A percentile compares a stretch with the other conserved stretches of the same genome.
Conservation (phyloP, 495 filamentous ascomycete genomes). For the Trichoderma asperelloides region DNA sequence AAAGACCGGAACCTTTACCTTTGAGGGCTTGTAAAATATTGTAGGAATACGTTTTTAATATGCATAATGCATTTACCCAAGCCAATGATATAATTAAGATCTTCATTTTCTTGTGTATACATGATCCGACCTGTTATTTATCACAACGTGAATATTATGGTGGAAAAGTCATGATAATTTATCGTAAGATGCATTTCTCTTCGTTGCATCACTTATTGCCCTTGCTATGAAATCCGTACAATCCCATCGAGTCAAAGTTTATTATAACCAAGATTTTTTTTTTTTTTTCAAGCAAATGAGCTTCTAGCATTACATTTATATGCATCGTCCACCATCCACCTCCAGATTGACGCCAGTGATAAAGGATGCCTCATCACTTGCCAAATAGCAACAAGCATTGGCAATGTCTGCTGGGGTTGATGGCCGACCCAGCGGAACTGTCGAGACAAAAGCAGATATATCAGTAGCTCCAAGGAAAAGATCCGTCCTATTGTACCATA, state of each 20-base stretch:
- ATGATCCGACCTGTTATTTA: no score
- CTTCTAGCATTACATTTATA: slow-evolving; percentile 12
- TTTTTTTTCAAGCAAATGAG: no score
- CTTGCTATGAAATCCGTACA: no score
- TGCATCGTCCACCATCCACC: slow-evolving; percentile 47
- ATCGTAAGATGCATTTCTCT: neutral
- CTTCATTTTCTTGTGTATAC: no score
- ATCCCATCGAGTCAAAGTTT: no score
- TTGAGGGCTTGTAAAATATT: slow-evolving; percentile 35
- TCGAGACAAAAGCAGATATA: slow-evolving; percentile 57
- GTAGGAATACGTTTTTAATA: no score
- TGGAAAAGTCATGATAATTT: no score
- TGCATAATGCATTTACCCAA: neutral
- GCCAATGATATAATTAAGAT: no score
- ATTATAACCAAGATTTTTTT: no score
- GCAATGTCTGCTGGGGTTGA: slow-evolving; percentile 58
- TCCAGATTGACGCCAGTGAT: slow-evolving; percentile 59
- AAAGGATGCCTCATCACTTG: slow-evolving; percentile 58
- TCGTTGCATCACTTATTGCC: neutral
- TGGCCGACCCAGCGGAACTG: slow-evolving; percentile 56
- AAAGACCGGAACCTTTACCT: slow-evolving; percentile 59
- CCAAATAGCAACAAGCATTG: slow-evolving; percentile 57
- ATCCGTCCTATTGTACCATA: slow-evolving; percentile 32
- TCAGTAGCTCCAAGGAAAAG: slow-evolving; percentile 58
- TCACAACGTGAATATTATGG: no score